These are phyloP conservation scores for Kwoniella shivajii DNA, from an alignment of 1,284 basidiomycete species.

Conservation along the genomic window DNA sequence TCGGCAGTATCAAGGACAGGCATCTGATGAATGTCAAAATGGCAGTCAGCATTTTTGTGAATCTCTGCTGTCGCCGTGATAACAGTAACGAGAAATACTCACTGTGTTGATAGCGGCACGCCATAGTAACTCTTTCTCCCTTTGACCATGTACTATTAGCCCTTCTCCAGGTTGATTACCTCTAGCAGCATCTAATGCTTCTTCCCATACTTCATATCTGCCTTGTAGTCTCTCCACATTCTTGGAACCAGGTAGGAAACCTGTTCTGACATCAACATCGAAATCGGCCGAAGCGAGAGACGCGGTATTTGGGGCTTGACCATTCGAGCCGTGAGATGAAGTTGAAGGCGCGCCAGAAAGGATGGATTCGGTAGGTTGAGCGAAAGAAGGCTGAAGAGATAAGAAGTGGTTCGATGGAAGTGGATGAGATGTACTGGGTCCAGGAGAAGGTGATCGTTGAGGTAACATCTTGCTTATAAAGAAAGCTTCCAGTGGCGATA, in stretches of 20 bases:
- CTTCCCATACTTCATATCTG: slow-evolving; percentile 74
- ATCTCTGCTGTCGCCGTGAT: no score
- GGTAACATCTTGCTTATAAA: slow-evolving; percentile 30
- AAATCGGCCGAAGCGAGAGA: slow-evolving; percentile 91
- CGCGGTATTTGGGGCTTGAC: slow-evolving; percentile 66
- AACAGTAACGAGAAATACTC: slow-evolving; percentile 37
- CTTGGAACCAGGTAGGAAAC: slow-evolving; percentile 84
- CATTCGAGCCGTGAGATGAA: slow-evolving; percentile 42
- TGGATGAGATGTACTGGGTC: slow-evolving; percentile 4
- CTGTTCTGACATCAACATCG: slow-evolving; percentile 87
- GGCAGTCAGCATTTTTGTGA: background rate
- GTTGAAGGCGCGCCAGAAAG: slow-evolving; percentile 41
- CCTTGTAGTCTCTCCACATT: slow-evolving; percentile 67
- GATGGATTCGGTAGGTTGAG: slow-evolving; percentile 26
- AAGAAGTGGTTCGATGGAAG: slow-evolving; percentile 66
- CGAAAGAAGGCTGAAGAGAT: slow-evolving; percentile 60
- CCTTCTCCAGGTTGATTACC: slow-evolving; percentile 52
- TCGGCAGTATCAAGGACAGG: slow-evolving; percentile 62
- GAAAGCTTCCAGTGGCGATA: no score
- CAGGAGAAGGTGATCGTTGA: slow-evolving; percentile 17
- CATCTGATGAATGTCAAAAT: slow-evolving; percentile 58
- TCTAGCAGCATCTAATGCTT: slow-evolving; percentile 57
- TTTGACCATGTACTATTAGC: slow-evolving; percentile 62
- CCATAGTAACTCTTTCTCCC: slow-evolving; percentile 63
- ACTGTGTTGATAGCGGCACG: slow-evolving; percentile 64